A percentile compares a stretch with the other conserved stretches of the same genome.
Evolutionary conservation across 2,329 filamentous ascomycete genomes (phyloP).

Genomic region (Teratosphaeria pseudoeucalypti): DNA sequence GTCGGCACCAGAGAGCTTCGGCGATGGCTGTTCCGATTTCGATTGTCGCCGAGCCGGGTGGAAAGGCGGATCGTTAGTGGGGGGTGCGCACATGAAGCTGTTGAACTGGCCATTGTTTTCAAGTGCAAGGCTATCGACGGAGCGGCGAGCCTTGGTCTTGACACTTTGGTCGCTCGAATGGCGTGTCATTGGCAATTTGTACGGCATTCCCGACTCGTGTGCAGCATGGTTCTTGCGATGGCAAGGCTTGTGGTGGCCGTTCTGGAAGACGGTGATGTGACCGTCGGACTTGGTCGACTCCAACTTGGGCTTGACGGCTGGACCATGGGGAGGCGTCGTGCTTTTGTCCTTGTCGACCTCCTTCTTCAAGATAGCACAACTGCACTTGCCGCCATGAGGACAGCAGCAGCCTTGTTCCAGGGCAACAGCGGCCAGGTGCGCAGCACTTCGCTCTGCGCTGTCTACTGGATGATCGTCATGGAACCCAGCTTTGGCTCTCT

Average conservation of each 20-base stretch:
- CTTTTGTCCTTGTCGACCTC: slow-evolving; percentile 29
- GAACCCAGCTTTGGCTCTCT: slow-evolving; percentile 22
- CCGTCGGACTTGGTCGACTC: slow-evolving; percentile 49
- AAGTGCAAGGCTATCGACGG: slow-evolving; percentile 41
- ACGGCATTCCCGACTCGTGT: slow-evolving; percentile 52
- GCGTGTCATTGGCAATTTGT: slow-evolving; percentile 51
- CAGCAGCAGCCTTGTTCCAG: slow-evolving; percentile 41
- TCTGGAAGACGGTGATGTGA: slow-evolving; percentile 50
- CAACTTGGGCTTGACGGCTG: slow-evolving; percentile 46
- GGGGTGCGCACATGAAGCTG: slow-evolving; percentile 1
- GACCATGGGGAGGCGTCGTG: slow-evolving; percentile 22
- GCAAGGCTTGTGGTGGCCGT: slow-evolving; percentile 55
- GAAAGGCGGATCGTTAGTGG: slow-evolving; percentile 7
- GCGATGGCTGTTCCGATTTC: slow-evolving; percentile 24
- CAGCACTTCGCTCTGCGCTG: slow-evolving; percentile 9
- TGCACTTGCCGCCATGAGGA: slow-evolving; percentile 49
- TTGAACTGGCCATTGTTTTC: slow-evolving; percentile 8
- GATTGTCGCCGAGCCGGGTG: slow-evolving; percentile 16
- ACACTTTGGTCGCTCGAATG: slow-evolving; percentile 41
- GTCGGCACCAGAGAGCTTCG: slow-evolving; percentile 11
- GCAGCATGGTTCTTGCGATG: slow-evolving; percentile 56
- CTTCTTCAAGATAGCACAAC: slow-evolving; percentile 48
- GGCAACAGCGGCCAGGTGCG: slow-evolving; percentile 22
- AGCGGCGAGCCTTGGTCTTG: slow-evolving; percentile 34
- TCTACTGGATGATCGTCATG: slow-evolving; percentile 13